Percentiles rank a stretch among this genome's conserved stretches.
phyloP scores from a whole-genome alignment of 2,329 filamentous ascomycete species.

The Aspergillus ruber region DNA sequence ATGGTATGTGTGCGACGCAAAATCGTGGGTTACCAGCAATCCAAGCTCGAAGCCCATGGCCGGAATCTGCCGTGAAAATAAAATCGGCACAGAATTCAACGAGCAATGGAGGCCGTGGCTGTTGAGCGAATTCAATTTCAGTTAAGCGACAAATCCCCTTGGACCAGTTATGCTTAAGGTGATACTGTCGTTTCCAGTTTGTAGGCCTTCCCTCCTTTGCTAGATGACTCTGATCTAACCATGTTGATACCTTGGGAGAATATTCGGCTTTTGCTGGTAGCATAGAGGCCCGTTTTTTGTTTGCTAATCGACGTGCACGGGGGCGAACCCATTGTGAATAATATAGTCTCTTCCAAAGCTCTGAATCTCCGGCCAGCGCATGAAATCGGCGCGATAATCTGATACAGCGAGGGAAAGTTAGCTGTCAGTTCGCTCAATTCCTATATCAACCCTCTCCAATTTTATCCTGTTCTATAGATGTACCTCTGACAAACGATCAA shows the following conservation, averaged over 20 bases:
- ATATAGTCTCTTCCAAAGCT: conserved; percentile 87
- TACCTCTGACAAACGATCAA: conserved; percentile 61
- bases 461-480: not conserved
- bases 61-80: conserved; percentile 67
- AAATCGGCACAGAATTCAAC: conserved; percentile 72
- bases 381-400: conserved; percentile 64
- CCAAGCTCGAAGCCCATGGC: conserved; percentile 71
- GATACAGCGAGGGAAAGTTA: not conserved
- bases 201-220: conserved; percentile 47
- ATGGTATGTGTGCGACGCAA: conserved; percentile 48
- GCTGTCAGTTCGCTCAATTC: not conserved
- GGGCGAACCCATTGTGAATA: conserved; percentile 81
- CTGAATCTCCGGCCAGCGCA: conserved; percentile 67
- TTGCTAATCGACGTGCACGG: conserved; percentile 68
- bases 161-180: conserved; percentile 84
- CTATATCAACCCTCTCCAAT: no score
- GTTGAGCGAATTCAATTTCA: conserved; percentile 61
- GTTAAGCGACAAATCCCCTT: conserved; percentile 72
- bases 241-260: conserved; percentile 52
- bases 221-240: conserved; percentile 55
- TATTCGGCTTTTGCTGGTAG: conserved; percentile 40
- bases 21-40: conserved; percentile 56
- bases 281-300: conserved; percentile 45
- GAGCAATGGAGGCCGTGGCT: conserved; percentile 55
- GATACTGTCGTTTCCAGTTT: conserved; percentile 87